phyloP scores from a whole-genome alignment of 2,329 filamentous ascomycete species.

The Fusarium chlamydosporum region DNA sequence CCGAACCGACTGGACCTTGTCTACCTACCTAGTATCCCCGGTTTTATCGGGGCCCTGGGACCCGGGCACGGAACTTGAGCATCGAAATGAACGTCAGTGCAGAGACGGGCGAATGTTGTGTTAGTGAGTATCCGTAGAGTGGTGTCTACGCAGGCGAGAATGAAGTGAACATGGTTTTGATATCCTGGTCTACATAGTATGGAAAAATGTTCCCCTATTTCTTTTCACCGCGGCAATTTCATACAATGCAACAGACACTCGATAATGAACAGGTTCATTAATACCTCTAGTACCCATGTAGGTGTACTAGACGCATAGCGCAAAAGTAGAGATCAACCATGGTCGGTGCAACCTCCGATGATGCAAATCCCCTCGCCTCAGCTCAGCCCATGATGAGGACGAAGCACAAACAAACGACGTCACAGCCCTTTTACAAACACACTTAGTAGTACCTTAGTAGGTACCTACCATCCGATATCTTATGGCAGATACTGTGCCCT shows the following conservation, averaged over 20 bases:
- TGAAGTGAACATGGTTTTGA: background rate
- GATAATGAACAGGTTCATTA: constrained; percentile 2
- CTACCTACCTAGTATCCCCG: constrained; percentile 16
- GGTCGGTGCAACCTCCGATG: constrained; percentile 24
- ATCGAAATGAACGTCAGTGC: constrained; percentile 29
- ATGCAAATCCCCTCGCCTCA: constrained; percentile 19
- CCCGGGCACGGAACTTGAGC: constrained; percentile 25
- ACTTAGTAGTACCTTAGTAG: too few relatives aligned
- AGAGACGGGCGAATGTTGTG: constrained; percentile 14
- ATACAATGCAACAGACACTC: background rate
- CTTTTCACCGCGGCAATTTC: background rate
- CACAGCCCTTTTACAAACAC: constrained; percentile 27
- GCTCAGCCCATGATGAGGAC: constrained; percentile 39
- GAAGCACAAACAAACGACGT: constrained; percentile 32
- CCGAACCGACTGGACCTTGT: constrained; percentile 25
- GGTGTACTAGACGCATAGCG: background rate
- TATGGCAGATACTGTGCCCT: constrained; percentile 14
- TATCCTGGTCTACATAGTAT: background rate
- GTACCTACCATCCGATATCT: too few relatives aligned
- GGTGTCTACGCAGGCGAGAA: background rate
- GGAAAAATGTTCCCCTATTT: background rate
- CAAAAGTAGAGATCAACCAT: constrained; percentile 22
- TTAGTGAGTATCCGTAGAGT: constrained; percentile 18
- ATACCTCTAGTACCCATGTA: too few relatives aligned
- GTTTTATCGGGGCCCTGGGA: constrained; percentile 33